These are phyloP conservation scores for Cryptococcus sp. DNA, from an alignment of 1,284 basidiomycete species.

Conservation along the genomic window DNA sequence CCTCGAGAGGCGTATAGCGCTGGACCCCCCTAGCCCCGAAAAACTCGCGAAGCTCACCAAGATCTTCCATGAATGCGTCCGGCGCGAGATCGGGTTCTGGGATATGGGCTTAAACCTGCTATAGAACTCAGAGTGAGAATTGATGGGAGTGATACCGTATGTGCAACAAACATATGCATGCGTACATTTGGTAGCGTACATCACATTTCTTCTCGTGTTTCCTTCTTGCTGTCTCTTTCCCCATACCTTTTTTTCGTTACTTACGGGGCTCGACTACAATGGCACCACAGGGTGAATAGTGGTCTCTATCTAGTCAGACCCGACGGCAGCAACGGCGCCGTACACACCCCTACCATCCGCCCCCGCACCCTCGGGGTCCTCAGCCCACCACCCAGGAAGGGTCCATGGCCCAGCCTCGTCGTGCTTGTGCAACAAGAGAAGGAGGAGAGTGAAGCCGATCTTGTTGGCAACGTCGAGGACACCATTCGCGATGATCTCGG, in stretches of 20 bases:
- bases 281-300: neutral
- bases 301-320: conserved; percentile 2
- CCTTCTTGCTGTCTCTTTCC: neutral
- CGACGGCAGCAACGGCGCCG: conserved; percentile 27
- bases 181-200: neutral
- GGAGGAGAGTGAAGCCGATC: conserved; percentile 45
- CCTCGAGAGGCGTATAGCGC: conserved; percentile 60
- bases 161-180: too few species aligned
- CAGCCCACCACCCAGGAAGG: conserved; percentile 46
- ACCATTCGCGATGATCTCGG: conserved; percentile 46
- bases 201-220: neutral
- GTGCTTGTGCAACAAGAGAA: conserved; percentile 44
- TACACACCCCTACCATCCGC: conserved; percentile 40
- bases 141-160: too few species aligned
- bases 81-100: conserved; percentile 85
- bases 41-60: conserved; percentile 65
- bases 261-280: neutral
- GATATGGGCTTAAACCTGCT: conserved; percentile 53
- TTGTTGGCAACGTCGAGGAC: conserved; percentile 43
- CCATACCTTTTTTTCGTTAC: neutral
- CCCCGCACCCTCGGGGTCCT: conserved; percentile 28
- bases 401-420: conserved; percentile 42
- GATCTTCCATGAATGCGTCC: conserved; percentile 75
- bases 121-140: neutral
- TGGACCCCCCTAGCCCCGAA: conserved; percentile 62